Evolutionary conservation across 106 monocot species (phyloP).

Genomic region (Cymbidium sinense): DNA sequence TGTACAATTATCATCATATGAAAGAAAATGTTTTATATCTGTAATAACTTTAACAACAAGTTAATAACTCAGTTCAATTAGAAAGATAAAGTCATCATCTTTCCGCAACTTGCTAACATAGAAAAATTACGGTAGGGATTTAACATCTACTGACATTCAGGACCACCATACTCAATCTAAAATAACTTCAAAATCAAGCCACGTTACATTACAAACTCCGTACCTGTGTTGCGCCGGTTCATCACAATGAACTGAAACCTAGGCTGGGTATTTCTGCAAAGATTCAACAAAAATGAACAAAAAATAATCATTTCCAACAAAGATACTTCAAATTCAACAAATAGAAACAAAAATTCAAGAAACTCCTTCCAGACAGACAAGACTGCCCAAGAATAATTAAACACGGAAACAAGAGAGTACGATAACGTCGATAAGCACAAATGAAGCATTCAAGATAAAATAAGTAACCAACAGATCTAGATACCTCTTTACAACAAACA

Average conservation of each 20-base stretch:
- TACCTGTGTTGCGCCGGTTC: conserved; percentile 90
- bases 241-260: conserved; percentile 96
- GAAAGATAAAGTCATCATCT: neutral
- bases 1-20: neutral
- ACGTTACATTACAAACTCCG: neutral
- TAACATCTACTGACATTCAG: neutral
- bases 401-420: neutral
- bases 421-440: neutral
- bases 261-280: conserved; percentile 55
- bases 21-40: neutral
- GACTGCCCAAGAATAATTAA: neutral
- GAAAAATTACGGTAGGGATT: neutral
- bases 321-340: neutral
- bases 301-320: neutral
- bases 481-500: conserved; percentile 93
- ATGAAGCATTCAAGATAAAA: neutral
- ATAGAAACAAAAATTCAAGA: neutral
- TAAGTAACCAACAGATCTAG: neutral
- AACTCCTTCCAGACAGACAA: neutral
- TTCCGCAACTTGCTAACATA: neutral
- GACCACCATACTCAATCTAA: neutral
- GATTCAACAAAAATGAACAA: neutral
- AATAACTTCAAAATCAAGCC: neutral
- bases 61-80: neutral
- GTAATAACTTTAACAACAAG: neutral